Percentiles rank a stretch among this genome's conserved stretches.
Conservation (phyloP, 2,329 filamentous ascomycete genomes). For the Curvularia eragrostidis region DNA sequence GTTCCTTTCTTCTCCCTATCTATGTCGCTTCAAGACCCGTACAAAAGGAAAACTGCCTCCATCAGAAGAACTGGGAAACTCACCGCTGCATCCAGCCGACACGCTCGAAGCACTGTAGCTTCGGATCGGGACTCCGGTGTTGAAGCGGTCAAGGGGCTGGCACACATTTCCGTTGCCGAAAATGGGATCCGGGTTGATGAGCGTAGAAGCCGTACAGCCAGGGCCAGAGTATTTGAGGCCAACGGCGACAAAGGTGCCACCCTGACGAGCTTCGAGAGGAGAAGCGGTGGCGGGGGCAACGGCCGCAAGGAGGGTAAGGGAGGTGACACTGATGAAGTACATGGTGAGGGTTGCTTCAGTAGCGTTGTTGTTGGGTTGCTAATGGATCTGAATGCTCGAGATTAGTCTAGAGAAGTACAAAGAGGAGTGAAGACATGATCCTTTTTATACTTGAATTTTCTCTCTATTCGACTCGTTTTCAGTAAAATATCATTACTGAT, state of each 20-base stretch:
- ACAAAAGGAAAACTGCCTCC: not conserved
- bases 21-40: not conserved
- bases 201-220: slow-evolving; percentile 16
- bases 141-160: slow-evolving; percentile 22
- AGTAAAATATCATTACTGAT: not conserved
- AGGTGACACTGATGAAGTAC: not conserved
- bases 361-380: not conserved
- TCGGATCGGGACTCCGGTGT: slow-evolving; percentile 9
- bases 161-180: slow-evolving; percentile 23
- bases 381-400: not conserved
- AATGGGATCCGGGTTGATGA: slow-evolving; percentile 27
- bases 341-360: not conserved
- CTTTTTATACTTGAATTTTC: not conserved
- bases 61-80: not conserved
- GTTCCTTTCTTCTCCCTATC: not conserved
- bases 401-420: not conserved
- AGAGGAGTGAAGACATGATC: not conserved
- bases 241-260: slow-evolving; percentile 19
- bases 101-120: slow-evolving; percentile 18
- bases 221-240: slow-evolving; percentile 21
- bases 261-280: not conserved
- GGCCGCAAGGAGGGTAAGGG: not conserved
- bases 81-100: not conserved
- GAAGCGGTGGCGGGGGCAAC: not conserved
- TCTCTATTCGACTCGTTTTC: not conserved